phyloP scores from a whole-genome alignment of 2,329 filamentous ascomycete genomes.

The Exserohilum turcica region DNA sequence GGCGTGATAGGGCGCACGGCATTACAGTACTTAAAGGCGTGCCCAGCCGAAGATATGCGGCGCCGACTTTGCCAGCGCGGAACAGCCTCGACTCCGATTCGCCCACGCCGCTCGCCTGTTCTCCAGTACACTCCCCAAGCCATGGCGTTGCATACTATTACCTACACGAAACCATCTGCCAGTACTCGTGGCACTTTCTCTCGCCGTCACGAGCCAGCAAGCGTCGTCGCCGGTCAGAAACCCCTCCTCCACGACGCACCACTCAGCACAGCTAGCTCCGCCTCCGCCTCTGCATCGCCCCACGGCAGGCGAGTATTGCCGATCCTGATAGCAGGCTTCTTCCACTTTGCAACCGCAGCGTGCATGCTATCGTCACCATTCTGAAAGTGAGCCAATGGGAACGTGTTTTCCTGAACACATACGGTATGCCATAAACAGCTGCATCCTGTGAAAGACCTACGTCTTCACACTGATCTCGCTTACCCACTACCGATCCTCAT shows the following conservation, averaged over 20 bases:
- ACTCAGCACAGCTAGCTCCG: no score
- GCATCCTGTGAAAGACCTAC: no score
- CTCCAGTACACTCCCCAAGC: neutral
- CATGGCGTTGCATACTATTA: slow-evolving; percentile 1
- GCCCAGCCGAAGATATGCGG: slow-evolving; percentile 7
- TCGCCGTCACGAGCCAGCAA: neutral
- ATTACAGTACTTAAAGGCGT: slow-evolving; percentile 20
- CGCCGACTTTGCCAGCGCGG: neutral
- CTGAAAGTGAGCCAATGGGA: no score
- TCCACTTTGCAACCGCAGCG: neutral
- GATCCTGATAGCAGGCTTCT: neutral
- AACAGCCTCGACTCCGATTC: slow-evolving; percentile 1
- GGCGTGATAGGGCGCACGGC: slow-evolving; percentile 15
- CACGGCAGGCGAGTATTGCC: neutral
- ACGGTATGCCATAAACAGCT: no score
- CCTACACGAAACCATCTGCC: neutral
- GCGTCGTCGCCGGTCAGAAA: neutral
- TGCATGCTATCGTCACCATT: no score
- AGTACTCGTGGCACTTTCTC: neutral
- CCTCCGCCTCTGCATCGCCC: no score
- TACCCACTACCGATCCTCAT: no score
- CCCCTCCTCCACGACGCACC: neutral
- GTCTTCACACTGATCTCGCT: no score
- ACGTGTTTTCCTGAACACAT: no score
- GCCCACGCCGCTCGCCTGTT: neutral